A percentile compares a stretch with the other conserved stretches of the same genome.
Conservation (phyloP, 805 yeast genomes). For the Lachancea fermentati region DNA sequence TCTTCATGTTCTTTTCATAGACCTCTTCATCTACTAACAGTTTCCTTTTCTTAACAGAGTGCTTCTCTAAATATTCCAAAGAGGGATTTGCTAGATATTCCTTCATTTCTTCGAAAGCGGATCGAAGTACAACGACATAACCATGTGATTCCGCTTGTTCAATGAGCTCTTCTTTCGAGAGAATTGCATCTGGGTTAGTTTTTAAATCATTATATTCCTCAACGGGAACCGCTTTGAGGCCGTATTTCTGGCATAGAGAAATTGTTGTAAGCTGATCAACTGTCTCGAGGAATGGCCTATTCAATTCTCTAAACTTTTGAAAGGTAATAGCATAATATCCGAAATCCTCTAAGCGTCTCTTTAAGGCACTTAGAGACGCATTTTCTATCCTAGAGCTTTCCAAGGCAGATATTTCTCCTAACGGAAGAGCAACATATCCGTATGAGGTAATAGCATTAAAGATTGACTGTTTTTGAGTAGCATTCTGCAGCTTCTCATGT, state of each 20-base stretch:
- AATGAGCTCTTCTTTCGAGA: constrained; percentile 17
- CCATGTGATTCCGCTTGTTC: constrained; percentile 10
- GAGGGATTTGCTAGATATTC: constrained; percentile 10
- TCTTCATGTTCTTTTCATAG: constrained; percentile 9
- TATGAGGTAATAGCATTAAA: constrained; percentile 11
- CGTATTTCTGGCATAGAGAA: constrained; percentile 15
- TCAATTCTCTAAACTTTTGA: constrained; percentile 12
- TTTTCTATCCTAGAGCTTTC: constrained; percentile 6
- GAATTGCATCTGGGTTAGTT: constrained; percentile 9
- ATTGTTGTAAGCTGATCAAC: constrained; percentile 12
- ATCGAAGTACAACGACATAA: constrained; percentile 11
- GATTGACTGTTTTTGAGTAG: constrained; percentile 9
- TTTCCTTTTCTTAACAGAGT: neutral
- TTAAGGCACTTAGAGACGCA: constrained; percentile 8
- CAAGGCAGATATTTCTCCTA: constrained; percentile 10
- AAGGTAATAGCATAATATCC: constrained; percentile 15
- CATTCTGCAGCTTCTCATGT: constrained; percentile 7
- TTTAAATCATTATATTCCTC: constrained; percentile 14
- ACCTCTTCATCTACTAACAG: constrained; percentile 5
- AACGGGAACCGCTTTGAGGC: constrained; percentile 11
- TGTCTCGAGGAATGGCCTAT: constrained; percentile 10
- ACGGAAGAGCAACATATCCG: constrained; percentile 17
- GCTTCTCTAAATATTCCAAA: constrained; percentile 11
- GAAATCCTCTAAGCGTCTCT: constrained; percentile 9
- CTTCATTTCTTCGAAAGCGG: constrained; percentile 13